phyloP scores from a whole-genome alignment of 148 eudicot genomes.

The Camellia lanceoleosa region DNA sequence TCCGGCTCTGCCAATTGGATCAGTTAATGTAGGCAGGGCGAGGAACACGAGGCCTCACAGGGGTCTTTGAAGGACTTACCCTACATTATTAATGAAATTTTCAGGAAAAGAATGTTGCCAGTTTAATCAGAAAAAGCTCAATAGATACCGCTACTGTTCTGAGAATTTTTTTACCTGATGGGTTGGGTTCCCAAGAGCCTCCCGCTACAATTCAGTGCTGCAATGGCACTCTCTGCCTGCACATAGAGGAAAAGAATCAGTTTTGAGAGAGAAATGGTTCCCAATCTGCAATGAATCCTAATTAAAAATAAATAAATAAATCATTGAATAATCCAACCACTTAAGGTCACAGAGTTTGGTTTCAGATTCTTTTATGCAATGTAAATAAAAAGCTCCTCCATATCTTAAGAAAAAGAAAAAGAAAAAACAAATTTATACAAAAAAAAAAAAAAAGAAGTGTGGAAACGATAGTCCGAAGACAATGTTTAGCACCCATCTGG shows the following conservation, averaged over 20 bases:
- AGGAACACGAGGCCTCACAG: conserved; percentile 77
- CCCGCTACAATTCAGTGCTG: conserved; percentile 86
- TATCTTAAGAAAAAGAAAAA: background rate
- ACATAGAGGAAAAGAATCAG: conserved; percentile 10
- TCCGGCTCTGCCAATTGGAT: background rate
- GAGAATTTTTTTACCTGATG: conserved; percentile 48
- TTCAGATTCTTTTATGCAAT: background rate
- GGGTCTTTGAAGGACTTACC: conserved; percentile 99
- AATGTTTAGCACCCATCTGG: background rate
- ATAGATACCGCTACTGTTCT: background rate
- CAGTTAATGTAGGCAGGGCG: conserved; percentile 39
- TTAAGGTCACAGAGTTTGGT: background rate
- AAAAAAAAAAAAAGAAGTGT: background rate
- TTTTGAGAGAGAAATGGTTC: background rate
- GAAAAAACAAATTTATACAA: background rate
- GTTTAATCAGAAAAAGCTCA: background rate
- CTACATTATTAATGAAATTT: conserved; percentile 28
- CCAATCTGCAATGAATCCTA: background rate
- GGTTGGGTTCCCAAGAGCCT: conserved; percentile 71
- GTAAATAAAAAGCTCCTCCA: background rate
- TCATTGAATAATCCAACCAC: no score
- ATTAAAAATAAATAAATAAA: no score
- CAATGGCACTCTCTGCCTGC: conserved; percentile 90
- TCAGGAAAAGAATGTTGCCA: background rate
- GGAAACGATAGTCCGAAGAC: background rate